Conservation (phyloP, 768 basidiomycete genomes). For the Candolleomyces aberdarensis region DNA sequence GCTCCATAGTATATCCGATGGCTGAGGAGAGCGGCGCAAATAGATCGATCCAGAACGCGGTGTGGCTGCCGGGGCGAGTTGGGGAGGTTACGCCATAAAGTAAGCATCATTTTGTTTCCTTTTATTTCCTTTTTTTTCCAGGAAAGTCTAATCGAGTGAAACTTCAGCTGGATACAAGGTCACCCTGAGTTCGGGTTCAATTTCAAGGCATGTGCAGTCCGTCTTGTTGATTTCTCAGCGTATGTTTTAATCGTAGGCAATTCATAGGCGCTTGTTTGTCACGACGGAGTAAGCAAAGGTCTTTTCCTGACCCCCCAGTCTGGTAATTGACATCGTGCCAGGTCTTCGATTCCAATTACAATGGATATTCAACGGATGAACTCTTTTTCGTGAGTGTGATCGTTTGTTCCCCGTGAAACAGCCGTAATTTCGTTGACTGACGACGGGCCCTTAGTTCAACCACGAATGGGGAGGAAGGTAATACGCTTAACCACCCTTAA, state of each 20-base stretch:
- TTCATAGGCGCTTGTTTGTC: constrained; percentile 69
- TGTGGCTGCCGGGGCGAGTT: constrained; percentile 79
- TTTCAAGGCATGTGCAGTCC: constrained; percentile 57
- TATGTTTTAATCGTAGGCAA: not conserved
- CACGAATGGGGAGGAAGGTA: constrained; percentile 78
- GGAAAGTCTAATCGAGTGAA: not conserved
- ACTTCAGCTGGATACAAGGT: constrained; percentile 86
- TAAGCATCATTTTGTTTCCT: constrained; percentile 27
- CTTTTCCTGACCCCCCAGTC: not conserved
- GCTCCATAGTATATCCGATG: not conserved
- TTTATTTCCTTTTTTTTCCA: not conserved
- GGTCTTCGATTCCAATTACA: constrained; percentile 76
- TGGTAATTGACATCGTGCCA: constrained; percentile 17
- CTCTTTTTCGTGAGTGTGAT: constrained; percentile 72
- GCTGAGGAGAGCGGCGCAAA: not conserved
- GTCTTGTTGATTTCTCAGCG: not conserved
- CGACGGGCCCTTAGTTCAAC: constrained; percentile 54
- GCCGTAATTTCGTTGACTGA: not conserved
- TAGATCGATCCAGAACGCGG: constrained; percentile 69
- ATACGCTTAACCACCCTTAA: not conserved
- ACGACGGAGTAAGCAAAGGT: constrained; percentile 70
- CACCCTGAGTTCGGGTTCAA: constrained; percentile 84
- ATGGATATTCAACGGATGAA: constrained; percentile 89
- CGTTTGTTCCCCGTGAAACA: too few relatives aligned
- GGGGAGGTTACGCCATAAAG: constrained; percentile 91